Evolutionary conservation across 2,329 filamentous ascomycete species (phyloP).

Genomic region (Paracoccidioides brasiliensis): DNA sequence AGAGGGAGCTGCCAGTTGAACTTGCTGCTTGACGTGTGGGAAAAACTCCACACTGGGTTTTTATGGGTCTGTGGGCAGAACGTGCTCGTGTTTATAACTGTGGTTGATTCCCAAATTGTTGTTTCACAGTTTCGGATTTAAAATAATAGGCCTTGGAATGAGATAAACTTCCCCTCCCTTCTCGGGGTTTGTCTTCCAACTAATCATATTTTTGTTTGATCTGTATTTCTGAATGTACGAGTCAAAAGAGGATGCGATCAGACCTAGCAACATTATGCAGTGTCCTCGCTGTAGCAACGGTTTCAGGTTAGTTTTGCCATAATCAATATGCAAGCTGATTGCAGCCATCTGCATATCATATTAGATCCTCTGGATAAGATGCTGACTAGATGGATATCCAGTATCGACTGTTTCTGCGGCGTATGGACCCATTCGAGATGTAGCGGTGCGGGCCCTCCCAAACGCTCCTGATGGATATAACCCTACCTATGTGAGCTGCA

Average conservation of each 20-base stretch:
- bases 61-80: too few relatives aligned
- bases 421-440: not conserved
- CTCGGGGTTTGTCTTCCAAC: not conserved
- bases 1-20: too few relatives aligned
- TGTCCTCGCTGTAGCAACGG: not conserved
- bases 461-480: slow-evolving; percentile 57
- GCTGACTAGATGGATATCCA: not conserved
- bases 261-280: not conserved
- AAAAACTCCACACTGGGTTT: too few relatives aligned
- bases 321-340: not conserved
- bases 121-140: too few relatives aligned
- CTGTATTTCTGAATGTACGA: not conserved
- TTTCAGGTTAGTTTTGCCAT: not conserved
- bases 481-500: slow-evolving; percentile 56
- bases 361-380: not conserved
- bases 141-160: too few relatives aligned
- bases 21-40: too few relatives aligned
- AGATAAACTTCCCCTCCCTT: too few relatives aligned
- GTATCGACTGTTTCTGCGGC: not conserved
- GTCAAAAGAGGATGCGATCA: slow-evolving; percentile 3
- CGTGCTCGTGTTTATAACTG: too few relatives aligned
- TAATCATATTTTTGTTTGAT: not conserved
- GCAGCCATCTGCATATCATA: not conserved
- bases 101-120: too few relatives aligned
- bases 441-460: slow-evolving; percentile 30